Evolutionary conservation across 108 stramenopile species (phyloP).

Genomic region (Nitzschia putrida): DNA sequence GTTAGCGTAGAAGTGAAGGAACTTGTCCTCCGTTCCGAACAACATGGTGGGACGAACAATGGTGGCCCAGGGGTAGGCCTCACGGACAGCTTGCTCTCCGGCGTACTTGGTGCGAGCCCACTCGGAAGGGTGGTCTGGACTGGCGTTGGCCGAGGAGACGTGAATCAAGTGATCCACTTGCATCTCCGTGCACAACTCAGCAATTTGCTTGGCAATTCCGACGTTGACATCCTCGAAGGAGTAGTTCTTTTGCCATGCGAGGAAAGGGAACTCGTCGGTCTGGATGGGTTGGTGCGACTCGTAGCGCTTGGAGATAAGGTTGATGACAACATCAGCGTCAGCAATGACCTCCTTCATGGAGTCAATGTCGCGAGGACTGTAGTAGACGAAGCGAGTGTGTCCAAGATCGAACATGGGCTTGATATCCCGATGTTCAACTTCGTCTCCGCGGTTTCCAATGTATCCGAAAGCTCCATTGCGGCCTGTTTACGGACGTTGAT

Average conservation of each 20-base stretch:
- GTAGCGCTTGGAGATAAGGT: conserved; percentile 93
- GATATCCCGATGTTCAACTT: conserved; percentile 90
- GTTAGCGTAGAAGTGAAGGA: conserved; percentile 89
- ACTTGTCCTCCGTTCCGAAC: conserved; percentile 93
- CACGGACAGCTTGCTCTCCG: conserved; percentile 90
- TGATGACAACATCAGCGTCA: conserved; percentile 92
- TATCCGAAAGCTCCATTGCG: conserved; percentile 76
- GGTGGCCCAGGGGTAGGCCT: conserved; percentile 89
- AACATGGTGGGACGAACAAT: conserved; percentile 92
- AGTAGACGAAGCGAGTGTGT: conserved; percentile 78
- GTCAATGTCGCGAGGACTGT: conserved; percentile 85
- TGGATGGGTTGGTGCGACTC: conserved; percentile 81
- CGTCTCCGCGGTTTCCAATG: conserved; percentile 91
- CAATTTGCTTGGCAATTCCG: conserved; percentile 82
- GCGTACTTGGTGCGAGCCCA: conserved; percentile 92
- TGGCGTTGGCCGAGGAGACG: conserved; percentile 83
- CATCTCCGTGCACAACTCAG: conserved; percentile 85
- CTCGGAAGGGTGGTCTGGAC: conserved; percentile 65
- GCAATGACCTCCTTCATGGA: conserved; percentile 87
- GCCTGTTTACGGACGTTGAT: conserved; percentile 32
- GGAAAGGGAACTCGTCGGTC: conserved; percentile 73
- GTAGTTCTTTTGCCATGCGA: conserved; percentile 76
- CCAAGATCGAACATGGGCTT: conserved; percentile 93
- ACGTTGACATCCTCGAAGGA: conserved; percentile 90
- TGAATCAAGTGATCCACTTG: conserved; percentile 93